These are phyloP conservation scores for Clavispora vitiphila DNA, from an alignment of 805 yeast species.

Conservation along the genomic window DNA sequence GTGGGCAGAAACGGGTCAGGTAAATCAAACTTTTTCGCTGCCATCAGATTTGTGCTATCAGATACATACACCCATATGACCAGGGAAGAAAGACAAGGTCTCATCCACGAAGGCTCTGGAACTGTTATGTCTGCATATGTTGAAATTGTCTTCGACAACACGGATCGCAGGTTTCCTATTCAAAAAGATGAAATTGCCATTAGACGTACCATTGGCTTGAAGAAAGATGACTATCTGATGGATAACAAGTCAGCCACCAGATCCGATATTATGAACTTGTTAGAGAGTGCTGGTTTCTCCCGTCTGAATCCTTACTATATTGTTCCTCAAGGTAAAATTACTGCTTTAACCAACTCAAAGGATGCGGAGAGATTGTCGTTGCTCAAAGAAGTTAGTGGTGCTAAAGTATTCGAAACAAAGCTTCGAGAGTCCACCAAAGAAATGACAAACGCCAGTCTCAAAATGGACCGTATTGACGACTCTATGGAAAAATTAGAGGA, in stretches of 20 bases:
- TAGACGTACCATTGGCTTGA: constrained; percentile 87
- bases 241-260: constrained; percentile 77
- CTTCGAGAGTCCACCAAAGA: constrained; percentile 74
- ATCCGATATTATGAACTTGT: constrained; percentile 70
- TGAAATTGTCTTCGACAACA: constrained; percentile 80
- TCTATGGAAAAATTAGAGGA: constrained; percentile 65
- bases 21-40: constrained; percentile 88
- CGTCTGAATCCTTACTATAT: constrained; percentile 89
- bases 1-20: constrained; percentile 96
- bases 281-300: constrained; percentile 91
- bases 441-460: constrained; percentile 66
- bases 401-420: constrained; percentile 81
- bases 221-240: constrained; percentile 84
- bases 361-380: constrained; percentile 75
- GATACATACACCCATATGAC: constrained; percentile 85
- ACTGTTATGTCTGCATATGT: constrained; percentile 91
- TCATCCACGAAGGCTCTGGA: constrained; percentile 87
- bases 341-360: constrained; percentile 82
- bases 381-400: constrained; percentile 92
- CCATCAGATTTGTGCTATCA: constrained; percentile 85
- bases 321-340: constrained; percentile 94
- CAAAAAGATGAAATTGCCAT: constrained; percentile 65
- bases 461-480: constrained; percentile 68
- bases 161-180: constrained; percentile 69
- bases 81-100: constrained; percentile 78